Evolutionary conservation across 768 basidiomycete species (phyloP), one percentile per base, ranked within the genome.

Genomic region (Macrocybe gigantea): DNA sequence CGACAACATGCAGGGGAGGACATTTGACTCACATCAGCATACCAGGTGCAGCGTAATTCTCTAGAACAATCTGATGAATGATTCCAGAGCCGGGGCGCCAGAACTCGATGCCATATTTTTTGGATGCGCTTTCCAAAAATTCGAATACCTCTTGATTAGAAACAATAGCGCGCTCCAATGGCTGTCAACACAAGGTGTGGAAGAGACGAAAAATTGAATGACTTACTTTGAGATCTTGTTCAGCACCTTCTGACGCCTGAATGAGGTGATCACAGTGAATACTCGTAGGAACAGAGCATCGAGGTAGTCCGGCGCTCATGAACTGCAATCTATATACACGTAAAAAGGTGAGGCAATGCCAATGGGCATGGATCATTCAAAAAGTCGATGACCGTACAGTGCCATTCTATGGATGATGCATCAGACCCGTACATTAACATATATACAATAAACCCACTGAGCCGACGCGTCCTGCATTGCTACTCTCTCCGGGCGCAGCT

Each of bases 251-350:
- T n/a, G 78, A 73, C 12, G 96, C 96, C 65, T 93, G 92, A 49
- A 99, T 97, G 39, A 99, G 77, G 67, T 99, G 96, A 61, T 99
- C 96, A 59, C 96, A 99, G 65, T 99, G 96, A 53, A 99, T 96
- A 53, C 88, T 90, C 6, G 85, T 79, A 32, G 88, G 88, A 1
- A 97, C 95, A 11, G 89, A 88, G 58, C 85, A 88, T 52, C 77
- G 76, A 22, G 81, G 67, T 45, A 96, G 79, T 13, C 91, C 92
- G 48, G 94, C 94, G 45, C 94, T 95, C 91, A 96, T 97, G 68
- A 98, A 99, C 69, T 99, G 96, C 49, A 99, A 69, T 50, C 94
- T 85, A 45, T 58, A 45, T 58, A 38, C 49, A 48, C 33, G 48
- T 41, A 38, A 34, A 33, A 44, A 10, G 46, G 41, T 41, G 13